Evolutionary conservation across 768 basidiomycete genomes (phyloP).

Genomic region (Pleurotus giganteus): DNA sequence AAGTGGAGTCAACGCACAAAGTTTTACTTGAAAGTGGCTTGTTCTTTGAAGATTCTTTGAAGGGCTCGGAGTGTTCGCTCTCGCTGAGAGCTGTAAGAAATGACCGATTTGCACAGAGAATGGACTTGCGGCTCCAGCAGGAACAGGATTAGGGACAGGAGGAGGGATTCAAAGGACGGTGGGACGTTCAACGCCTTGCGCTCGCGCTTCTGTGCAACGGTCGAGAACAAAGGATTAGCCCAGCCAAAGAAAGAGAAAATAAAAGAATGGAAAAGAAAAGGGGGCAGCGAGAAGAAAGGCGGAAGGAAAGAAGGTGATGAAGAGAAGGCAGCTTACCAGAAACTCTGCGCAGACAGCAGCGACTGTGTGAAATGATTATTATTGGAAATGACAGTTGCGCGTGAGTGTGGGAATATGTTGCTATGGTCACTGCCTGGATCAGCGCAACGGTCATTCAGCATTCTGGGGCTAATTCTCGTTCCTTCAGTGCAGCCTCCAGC

Average conservation of each 20-base stretch:
- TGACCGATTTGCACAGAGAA: conserved; percentile 31
- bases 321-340: conserved; percentile 7
- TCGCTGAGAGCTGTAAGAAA: conserved; percentile 48
- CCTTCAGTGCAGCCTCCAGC: not conserved
- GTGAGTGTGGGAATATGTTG: conserved; percentile 8
- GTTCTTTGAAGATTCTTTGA: conserved; percentile 14
- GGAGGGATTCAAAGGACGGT: conserved; percentile 27
- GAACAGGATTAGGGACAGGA: conserved; percentile 28
- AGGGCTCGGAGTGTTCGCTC: conserved; percentile 25
- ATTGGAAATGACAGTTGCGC: not conserved
- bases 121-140: conserved; percentile 39
- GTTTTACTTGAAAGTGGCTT: conserved; percentile 18
- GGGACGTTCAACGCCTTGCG: conserved; percentile 71
- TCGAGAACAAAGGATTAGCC: conserved; percentile 17
- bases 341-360: not conserved
- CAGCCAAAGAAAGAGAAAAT: conserved; percentile 25
- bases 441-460: not conserved
- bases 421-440: conserved; percentile 2
- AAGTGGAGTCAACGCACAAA: conserved; percentile 11
- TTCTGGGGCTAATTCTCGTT: not conserved
- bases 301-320: conserved; percentile 17
- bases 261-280: conserved; percentile 27
- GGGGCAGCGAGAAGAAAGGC: conserved; percentile 21
- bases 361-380: conserved; percentile 9
- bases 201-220: conserved; percentile 40